Conservation (phyloP, 352 stramenopile genomes). For the Phytophthora foliorum region DNA sequence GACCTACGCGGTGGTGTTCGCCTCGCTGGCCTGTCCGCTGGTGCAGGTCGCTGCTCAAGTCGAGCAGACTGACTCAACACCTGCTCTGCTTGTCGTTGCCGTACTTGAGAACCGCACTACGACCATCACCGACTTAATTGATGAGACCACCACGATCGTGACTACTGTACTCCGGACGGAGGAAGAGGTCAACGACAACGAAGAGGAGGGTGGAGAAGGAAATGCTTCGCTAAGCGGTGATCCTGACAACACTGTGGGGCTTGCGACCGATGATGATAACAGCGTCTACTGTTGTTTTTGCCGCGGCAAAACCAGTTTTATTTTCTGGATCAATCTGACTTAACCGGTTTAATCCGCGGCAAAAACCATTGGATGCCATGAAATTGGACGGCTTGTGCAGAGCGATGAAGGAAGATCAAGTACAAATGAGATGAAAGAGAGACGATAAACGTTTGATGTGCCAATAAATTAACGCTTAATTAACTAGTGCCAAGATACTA, state of each 20-base stretch:
- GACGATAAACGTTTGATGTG: no score
- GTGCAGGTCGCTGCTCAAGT: background rate
- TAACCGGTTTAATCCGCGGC: no score
- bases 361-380: no score
- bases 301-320: no score
- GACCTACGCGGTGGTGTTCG: background rate
- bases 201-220: background rate
- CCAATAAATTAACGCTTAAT: no score
- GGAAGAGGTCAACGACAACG: background rate
- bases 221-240: background rate
- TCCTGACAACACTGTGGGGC: background rate
- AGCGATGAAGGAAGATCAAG: no score
- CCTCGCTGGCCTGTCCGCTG: background rate
- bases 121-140: background rate
- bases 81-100: background rate
- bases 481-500: no score
- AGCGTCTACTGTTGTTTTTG: no score
- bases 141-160: conserved; percentile 9
- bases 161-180: conserved; percentile 9
- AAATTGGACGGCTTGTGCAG: no score
- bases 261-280: background rate
- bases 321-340: no score
- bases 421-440: no score
- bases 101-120: conserved; percentile 7
- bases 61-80: background rate